These are phyloP conservation scores for Gilbertella persicaria DNA, from an alignment of 371 early-diverging fungal species.

Conservation along the genomic window DNA sequence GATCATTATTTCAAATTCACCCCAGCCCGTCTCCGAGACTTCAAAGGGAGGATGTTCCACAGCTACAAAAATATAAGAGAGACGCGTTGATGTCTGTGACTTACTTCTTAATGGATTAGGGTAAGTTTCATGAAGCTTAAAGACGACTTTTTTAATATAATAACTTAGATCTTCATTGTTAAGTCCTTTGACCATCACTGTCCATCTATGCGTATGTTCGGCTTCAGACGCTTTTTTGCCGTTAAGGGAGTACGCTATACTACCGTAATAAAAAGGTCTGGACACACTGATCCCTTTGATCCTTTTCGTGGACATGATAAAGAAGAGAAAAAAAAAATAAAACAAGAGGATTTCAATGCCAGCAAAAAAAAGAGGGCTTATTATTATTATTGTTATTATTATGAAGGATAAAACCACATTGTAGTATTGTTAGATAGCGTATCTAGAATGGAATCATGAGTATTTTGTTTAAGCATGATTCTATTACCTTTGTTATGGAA, in stretches of 20 bases:
- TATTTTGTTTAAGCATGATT: neutral
- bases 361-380: too few species aligned
- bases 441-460: neutral
- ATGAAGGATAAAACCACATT: neutral
- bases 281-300: constrained; percentile 69
- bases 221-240: constrained; percentile 66
- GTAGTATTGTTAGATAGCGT: neutral
- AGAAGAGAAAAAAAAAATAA: constrained; percentile 7
- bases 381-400: too few species aligned
- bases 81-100: neutral
- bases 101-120: constrained; percentile 80
- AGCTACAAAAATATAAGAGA: constrained; percentile 36
- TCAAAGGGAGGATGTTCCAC: constrained; percentile 90
- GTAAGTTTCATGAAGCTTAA: constrained; percentile 97
- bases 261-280: constrained; percentile 78
- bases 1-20: constrained; percentile 97
- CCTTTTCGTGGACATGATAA: constrained; percentile 45
- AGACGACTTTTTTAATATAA: constrained; percentile 87
- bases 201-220: constrained; percentile 87
- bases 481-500: neutral
- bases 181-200: constrained; percentile 83
- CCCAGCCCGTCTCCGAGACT: constrained; percentile 97
- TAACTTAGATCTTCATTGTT: constrained; percentile 86
- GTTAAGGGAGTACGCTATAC: constrained; percentile 66
- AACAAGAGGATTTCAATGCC: neutral